A percentile compares a stretch with the other conserved stretches of the same genome.
Evolutionary conservation across 495 filamentous ascomycete species (phyloP).

Genomic region (Neurospora sp.): DNA sequence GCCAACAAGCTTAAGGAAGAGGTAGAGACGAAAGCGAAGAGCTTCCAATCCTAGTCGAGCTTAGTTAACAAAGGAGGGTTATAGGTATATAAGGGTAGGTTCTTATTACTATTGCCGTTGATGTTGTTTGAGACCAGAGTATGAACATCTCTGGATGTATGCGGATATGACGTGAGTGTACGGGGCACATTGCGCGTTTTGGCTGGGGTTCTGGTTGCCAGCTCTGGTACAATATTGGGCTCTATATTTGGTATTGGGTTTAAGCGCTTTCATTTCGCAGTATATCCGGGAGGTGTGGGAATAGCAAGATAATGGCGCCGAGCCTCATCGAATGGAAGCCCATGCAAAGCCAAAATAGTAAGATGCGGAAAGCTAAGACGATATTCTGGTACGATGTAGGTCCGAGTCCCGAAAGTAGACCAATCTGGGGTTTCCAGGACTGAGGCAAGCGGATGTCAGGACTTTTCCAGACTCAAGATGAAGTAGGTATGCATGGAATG

Average conservation of each 20-base stretch:
- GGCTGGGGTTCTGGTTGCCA: not conserved
- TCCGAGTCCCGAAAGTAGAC: not conserved
- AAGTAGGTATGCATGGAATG: not conserved
- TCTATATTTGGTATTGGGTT: not conserved
- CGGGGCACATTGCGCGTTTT: not conserved
- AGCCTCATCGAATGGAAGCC: not conserved
- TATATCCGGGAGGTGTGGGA: not conserved
- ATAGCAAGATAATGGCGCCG: not conserved
- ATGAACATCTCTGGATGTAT: not conserved
- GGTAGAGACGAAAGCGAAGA: slow-evolving; percentile 33
- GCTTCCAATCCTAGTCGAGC: slow-evolving; percentile 21
- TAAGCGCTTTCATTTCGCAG: not conserved
- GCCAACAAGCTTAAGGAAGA: slow-evolving; percentile 55
- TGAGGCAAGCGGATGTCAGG: not conserved
- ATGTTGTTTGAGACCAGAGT: not conserved
- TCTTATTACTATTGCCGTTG: not conserved
- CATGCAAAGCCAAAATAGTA: not conserved
- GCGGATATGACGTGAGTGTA: not conserved
- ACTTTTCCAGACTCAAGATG: not conserved
- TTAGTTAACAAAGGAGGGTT: not conserved
- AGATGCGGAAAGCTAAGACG: not conserved
- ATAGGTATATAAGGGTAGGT: not conserved
- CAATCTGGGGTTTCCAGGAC: not conserved
- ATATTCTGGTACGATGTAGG: not conserved
- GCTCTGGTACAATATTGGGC: not conserved